Evolutionary conservation across 2,329 filamentous ascomycete species (phyloP).

Genomic region (Cercospora sp.): DNA sequence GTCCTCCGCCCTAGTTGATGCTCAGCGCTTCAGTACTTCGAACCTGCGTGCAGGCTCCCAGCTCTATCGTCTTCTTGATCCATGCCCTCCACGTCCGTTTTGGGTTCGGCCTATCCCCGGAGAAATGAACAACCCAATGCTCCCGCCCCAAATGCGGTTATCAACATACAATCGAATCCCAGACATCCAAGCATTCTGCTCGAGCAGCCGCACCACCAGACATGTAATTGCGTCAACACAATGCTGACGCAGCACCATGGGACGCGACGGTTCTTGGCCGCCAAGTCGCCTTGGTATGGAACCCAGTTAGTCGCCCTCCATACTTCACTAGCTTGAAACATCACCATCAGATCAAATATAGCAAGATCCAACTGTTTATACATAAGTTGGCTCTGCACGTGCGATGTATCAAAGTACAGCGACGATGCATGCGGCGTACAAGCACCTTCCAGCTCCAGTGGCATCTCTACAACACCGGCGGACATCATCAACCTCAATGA

Average conservation of each 20-base stretch:
- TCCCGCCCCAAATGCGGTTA: neutral
- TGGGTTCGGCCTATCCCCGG: neutral
- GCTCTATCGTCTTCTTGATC: neutral
- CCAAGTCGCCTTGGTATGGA: constrained; percentile 9
- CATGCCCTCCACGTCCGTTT: neutral
- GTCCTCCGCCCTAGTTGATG: neutral
- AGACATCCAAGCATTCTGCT: constrained; percentile 7
- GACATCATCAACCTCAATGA: neutral
- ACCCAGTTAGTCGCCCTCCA: neutral
- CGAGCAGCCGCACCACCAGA: neutral
- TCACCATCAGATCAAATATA: neutral
- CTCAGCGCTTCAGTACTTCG: neutral
- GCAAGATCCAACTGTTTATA: neutral
- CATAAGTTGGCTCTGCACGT: constrained; percentile 1
- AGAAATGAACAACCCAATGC: neutral
- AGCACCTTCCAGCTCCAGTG: neutral
- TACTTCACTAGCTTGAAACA: constrained; percentile 6
- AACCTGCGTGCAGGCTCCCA: neutral
- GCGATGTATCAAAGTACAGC: neutral
- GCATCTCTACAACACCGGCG: neutral
- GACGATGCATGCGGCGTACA: constrained; percentile 1
- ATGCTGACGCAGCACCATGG: neutral
- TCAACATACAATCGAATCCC: neutral
- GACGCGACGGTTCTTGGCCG: constrained; percentile 11
- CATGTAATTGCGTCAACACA: neutral